Evolutionary conservation across 106 monocot species (phyloP).

Genomic region (Xerophyta viscosa): DNA sequence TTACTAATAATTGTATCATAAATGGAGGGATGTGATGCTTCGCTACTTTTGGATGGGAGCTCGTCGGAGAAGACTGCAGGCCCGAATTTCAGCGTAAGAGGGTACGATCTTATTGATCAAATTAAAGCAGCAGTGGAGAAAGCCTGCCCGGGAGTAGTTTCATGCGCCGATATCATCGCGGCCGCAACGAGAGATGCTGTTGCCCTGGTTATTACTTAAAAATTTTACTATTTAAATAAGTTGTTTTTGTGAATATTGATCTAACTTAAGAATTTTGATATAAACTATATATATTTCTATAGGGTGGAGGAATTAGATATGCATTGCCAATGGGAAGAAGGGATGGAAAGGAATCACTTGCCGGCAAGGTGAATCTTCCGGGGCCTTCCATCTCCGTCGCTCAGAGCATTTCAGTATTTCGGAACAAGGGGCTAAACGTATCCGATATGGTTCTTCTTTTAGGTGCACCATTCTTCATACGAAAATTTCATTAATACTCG

Average conservation of each 20-base stretch:
- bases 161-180: slow-evolving; percentile 7
- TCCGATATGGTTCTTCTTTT: slow-evolving; percentile 1
- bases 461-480: too few relatives aligned
- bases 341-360: slow-evolving; percentile 3
- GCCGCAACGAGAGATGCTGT: slow-evolving; percentile 8
- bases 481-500: neutral
- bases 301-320: slow-evolving; percentile 3
- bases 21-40: slow-evolving; percentile 6
- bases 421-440: neutral
- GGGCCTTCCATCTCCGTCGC: neutral
- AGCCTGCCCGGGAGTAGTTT: slow-evolving; percentile 8
- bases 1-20: too few relatives aligned
- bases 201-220: slow-evolving; percentile 2
- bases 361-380: slow-evolving; percentile 1
- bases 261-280: too few relatives aligned
- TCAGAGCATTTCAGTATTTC: neutral
- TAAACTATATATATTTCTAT: too few relatives aligned
- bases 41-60: slow-evolving; percentile 2
- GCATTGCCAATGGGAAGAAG: slow-evolving; percentile 2
- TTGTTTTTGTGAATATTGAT: too few relatives aligned
- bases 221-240: too few relatives aligned
- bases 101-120: slow-evolving; percentile 8
- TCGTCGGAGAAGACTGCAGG: slow-evolving; percentile 5
- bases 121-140: slow-evolving; percentile 3
- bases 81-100: slow-evolving; percentile 3